Conservation (phyloP, 1,284 basidiomycete species). For the Pulveroboletus ridleyi region DNA sequence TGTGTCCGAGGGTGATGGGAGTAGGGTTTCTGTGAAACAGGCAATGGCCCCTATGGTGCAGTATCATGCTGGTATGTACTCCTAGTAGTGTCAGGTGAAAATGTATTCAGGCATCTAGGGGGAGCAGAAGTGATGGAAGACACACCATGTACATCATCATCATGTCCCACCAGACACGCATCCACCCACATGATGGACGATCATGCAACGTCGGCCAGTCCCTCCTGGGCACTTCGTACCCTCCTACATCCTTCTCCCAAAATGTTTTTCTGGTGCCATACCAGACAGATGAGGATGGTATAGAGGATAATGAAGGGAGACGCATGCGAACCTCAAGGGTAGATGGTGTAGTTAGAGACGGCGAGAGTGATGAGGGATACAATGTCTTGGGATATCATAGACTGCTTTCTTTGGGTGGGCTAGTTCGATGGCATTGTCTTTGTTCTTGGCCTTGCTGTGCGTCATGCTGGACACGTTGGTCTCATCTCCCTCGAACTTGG, state of each 20-base stretch:
- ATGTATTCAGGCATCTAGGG: background rate
- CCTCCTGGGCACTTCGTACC: constrained; percentile 66
- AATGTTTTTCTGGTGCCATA: constrained; percentile 38
- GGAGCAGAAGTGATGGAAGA: constrained; percentile 39
- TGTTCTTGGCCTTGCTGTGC: constrained; percentile 24
- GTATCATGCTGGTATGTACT: constrained; percentile 66
- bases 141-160: constrained; percentile 67
- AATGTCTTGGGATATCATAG: constrained; percentile 48
- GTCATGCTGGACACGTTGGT: background rate
- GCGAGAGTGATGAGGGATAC: constrained; percentile 52
- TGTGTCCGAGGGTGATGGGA: constrained; percentile 31
- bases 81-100: constrained; percentile 49
- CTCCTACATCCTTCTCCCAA: constrained; percentile 41
- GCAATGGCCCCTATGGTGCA: constrained; percentile 54
- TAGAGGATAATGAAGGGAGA: constrained; percentile 40
- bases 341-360: too few relatives aligned
- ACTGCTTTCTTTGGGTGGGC: constrained; percentile 18
- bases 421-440: constrained; percentile 28
- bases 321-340: constrained; percentile 67
- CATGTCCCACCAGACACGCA: constrained; percentile 61
- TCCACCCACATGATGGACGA: constrained; percentile 38
- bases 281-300: constrained; percentile 47
- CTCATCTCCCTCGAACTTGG: constrained; percentile 15
- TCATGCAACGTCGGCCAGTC: constrained; percentile 43
- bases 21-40: constrained; percentile 49